phyloP scores from a whole-genome alignment of 805 yeast species.

The Candida verbasci region DNA sequence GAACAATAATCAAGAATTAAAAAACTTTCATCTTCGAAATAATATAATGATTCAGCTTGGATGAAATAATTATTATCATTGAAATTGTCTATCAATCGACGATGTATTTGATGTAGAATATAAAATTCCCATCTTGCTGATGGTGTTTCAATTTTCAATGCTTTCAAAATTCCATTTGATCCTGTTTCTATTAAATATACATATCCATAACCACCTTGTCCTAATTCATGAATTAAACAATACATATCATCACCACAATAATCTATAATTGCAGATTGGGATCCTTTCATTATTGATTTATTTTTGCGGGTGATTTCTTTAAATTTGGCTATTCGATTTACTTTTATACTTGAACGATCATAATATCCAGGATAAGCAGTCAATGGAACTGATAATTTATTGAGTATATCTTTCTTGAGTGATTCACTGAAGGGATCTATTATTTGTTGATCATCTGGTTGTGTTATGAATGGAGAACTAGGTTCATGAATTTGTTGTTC shows the following conservation, averaged over 20 bases:
- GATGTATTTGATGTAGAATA: conserved; percentile 55
- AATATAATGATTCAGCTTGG: conserved; percentile 47
- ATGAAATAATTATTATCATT: conserved; percentile 35
- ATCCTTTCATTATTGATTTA: conserved; percentile 33
- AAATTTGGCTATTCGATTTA: conserved; percentile 25
- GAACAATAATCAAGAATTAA: conserved; percentile 56
- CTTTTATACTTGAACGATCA: conserved; percentile 30
- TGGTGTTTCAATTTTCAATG: conserved; percentile 71
- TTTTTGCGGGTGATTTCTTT: conserved; percentile 29
- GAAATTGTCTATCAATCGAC: conserved; percentile 21
- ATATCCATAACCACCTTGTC: conserved; percentile 77
- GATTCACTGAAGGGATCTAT: conserved; percentile 42
- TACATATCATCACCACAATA: conserved; percentile 40
- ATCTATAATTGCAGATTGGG: conserved; percentile 39
- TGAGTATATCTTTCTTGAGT: conserved; percentile 35
- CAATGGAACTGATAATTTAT: conserved; percentile 32
- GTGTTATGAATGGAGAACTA: conserved; percentile 48
- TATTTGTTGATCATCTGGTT: conserved; percentile 15
- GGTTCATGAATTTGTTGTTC: conserved; percentile 16
- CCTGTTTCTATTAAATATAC: conserved; percentile 68
- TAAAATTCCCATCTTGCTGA: conserved; percentile 79
- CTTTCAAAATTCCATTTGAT: conserved; percentile 46
- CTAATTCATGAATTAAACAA: conserved; percentile 54
- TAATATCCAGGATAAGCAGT: conserved; percentile 26
- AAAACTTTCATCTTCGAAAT: conserved; percentile 64